phyloP scores from a whole-genome alignment of 2,329 filamentous ascomycete genomes.

The Kalaharituber pfeilii region DNA sequence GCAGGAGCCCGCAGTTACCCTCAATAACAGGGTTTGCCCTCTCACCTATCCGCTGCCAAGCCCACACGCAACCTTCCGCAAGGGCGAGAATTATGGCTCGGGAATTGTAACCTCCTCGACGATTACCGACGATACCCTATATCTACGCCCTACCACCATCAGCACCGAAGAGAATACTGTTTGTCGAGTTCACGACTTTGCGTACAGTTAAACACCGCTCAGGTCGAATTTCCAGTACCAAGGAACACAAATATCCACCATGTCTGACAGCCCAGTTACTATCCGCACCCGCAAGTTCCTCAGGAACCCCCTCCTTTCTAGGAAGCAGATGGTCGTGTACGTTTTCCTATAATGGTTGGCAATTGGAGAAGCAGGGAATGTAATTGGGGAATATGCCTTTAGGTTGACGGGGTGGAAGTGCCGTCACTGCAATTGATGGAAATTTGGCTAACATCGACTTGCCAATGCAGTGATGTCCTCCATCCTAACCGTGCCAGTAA shows the following conservation, averaged over 20 bases:
- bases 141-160: too few relatives aligned
- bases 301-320: conserved; percentile 95
- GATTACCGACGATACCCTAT: too few relatives aligned
- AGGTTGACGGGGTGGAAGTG: too few relatives aligned
- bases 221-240: background rate
- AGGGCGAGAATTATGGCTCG: too few relatives aligned
- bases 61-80: too few relatives aligned
- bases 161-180: too few relatives aligned
- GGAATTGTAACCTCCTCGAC: too few relatives aligned
- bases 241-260: conserved; percentile 10
- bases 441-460: conserved; percentile 10
- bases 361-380: conserved; percentile 9
- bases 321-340: conserved; percentile 99
- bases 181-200: background rate
- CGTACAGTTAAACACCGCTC: background rate
- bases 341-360: conserved; percentile 29
- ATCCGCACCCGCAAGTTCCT: conserved; percentile 96
- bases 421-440: conserved; percentile 1
- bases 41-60: too few relatives aligned
- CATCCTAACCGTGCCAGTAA: conserved; percentile 78
- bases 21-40: too few relatives aligned
- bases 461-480: conserved; percentile 70
- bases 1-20: too few relatives aligned
- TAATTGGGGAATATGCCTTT: too few relatives aligned
- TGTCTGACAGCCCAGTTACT: conserved; percentile 16